Evolutionary conservation across 306 rosid species (phyloP), one percentile per base, ranked within the genome.

Genomic region (Sophora flavescens): DNA sequence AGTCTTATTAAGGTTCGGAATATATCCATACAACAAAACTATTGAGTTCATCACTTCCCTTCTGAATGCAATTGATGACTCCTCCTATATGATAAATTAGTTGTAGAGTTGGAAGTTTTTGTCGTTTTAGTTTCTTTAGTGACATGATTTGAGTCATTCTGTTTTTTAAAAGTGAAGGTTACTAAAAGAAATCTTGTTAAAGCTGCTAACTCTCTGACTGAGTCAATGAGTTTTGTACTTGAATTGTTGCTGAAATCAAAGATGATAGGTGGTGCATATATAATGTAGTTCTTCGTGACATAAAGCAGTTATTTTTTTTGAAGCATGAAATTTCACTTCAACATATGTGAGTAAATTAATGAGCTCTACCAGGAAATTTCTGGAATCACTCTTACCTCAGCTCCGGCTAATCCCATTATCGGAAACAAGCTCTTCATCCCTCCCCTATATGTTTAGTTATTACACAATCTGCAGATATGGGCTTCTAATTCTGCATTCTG

Each of bases 1-100:
- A 81, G 52, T 63, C 71, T 70, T 77, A 32, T 36, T 45, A 44
- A 86, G 86, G 90, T 84, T 52, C 38, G 68, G 44, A 78, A 67
- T 68, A 45, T 69, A 32, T 72, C 83, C 78, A 2, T 74, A 74
- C 62, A 52, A 50, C 62, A 44, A 28, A 73, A 73, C 39, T 54
- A 47, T 10, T 59, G 58, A 63, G 39, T 57, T 77, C 48, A 12
- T 28, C 10, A 47, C 35, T 32, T 72, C 36, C 51, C 58, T 78
- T 74, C 68, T 69, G 51, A 64, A 53, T 64, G 51, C 70, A 59
- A 18, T 59, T 56, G 48, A 65, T 51, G 32, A 52, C 14, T 30
- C 42, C 52, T 62, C n/a, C 42, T 63, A 30, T 62, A 6, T 32
- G 41, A 16, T 59, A 63, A 70, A 8, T 60, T 16, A 47, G 36